Conservation (phyloP, 208 protist species). For the Trypanosoma congolense region DNA sequence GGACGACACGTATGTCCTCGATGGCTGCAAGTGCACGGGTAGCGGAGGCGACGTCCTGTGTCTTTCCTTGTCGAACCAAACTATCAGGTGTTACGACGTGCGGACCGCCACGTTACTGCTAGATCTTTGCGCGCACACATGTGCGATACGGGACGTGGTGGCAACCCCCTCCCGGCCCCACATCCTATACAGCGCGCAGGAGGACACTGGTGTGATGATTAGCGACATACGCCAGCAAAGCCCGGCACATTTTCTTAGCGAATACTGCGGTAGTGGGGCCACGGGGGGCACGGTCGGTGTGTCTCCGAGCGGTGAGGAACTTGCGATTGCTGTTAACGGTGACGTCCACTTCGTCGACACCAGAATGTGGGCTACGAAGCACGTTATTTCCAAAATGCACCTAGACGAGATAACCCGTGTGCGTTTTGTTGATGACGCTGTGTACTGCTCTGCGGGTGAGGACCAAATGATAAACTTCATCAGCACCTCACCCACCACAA, state of each 20-base stretch:
- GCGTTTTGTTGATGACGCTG: constrained; percentile 51
- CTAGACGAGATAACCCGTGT: constrained; percentile 78
- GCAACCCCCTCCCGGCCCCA: constrained; percentile 33
- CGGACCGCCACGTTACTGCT: constrained; percentile 35
- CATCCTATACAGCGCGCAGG: constrained; percentile 65
- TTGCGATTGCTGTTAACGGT: constrained; percentile 49
- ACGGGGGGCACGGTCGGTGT: constrained; percentile 39
- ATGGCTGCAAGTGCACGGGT: constrained; percentile 55
- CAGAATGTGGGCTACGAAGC: constrained; percentile 42
- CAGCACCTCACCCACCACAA: constrained; percentile 25
- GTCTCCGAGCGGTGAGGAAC: constrained; percentile 25
- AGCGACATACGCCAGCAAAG: constrained; percentile 44
- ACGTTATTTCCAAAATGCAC: constrained; percentile 61
- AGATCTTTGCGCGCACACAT: constrained; percentile 58
- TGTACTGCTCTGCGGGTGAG: constrained; percentile 75
- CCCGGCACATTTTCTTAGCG: constrained; percentile 56
- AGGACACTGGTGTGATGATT: constrained; percentile 79
- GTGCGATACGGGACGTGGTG: constrained; percentile 56
- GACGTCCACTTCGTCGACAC: constrained; percentile 67
- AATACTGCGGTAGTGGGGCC: constrained; percentile 43
- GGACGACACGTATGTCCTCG: constrained; percentile 51
- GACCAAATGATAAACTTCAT: constrained; percentile 89
- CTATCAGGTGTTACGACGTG: constrained; percentile 63
- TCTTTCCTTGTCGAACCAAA: constrained; percentile 51
- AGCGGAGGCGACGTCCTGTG: constrained; percentile 37